phyloP scores from a whole-genome alignment of 2,329 filamentous ascomycete genomes.

The Anthostomella pinea region DNA sequence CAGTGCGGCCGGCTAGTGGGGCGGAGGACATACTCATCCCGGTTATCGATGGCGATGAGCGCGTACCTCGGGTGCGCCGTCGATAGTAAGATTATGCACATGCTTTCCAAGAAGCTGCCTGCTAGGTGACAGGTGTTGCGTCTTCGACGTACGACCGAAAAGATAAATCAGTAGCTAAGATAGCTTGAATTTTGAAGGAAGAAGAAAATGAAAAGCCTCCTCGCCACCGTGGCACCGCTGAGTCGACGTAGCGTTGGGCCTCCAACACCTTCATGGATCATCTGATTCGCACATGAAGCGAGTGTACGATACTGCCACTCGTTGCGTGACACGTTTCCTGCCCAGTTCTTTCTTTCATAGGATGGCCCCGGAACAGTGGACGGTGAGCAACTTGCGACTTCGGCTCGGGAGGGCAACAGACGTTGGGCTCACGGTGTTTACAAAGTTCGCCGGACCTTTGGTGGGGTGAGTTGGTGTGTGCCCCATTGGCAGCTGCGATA shows the following conservation, averaged over 20 bases:
- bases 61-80: slow-evolving; percentile 74
- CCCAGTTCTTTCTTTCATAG: too few relatives aligned
- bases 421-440: too few relatives aligned
- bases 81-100: slow-evolving; percentile 77
- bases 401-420: too few relatives aligned
- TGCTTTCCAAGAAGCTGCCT: slow-evolving; percentile 33
- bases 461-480: too few relatives aligned
- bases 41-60: slow-evolving; percentile 73
- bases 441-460: too few relatives aligned
- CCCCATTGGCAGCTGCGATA: too few relatives aligned
- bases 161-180: background rate
- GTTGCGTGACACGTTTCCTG: too few relatives aligned
- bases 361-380: too few relatives aligned
- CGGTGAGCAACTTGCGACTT: too few relatives aligned
- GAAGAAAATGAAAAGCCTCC: slow-evolving; percentile 6
- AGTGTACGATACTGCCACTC: too few relatives aligned
- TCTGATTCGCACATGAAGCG: slow-evolving; percentile 13
- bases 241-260: slow-evolving; percentile 17
- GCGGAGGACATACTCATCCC: slow-evolving; percentile 68
- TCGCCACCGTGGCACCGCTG: slow-evolving; percentile 16
- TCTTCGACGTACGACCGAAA: background rate
- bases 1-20: slow-evolving; percentile 63
- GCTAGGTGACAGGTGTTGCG: background rate
- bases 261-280: slow-evolving; percentile 4
- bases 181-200: slow-evolving; percentile 1